These are phyloP conservation scores for Clathrus columnatus DNA, from an alignment of 768 basidiomycete genomes.

Conservation along the genomic window DNA sequence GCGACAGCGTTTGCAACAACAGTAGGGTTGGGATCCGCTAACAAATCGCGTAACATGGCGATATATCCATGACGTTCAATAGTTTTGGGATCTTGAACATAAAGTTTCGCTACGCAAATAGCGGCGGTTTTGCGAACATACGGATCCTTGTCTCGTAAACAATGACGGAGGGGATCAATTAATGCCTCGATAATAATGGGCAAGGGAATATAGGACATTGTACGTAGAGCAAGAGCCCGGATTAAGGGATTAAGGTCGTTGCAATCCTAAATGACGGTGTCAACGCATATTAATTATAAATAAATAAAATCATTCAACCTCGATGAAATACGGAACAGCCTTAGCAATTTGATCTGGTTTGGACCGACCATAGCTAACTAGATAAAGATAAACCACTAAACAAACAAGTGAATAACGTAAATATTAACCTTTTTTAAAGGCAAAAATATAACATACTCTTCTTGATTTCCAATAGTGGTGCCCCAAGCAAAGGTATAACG, in stretches of 20 bases:
- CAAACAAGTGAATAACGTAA: not conserved
- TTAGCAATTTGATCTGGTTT: constrained; percentile 90
- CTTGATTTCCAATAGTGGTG: constrained; percentile 94
- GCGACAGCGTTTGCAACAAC: constrained; percentile 97
- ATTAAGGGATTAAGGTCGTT: constrained; percentile 94
- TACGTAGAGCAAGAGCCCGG: constrained; percentile 92
- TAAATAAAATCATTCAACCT: constrained; percentile 38
- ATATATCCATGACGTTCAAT: constrained; percentile 90
- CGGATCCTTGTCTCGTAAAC: constrained; percentile 88
- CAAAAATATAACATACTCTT: constrained; percentile 63
- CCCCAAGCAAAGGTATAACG: constrained; percentile 90
- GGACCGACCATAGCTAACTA: constrained; percentile 91
- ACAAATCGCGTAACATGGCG: constrained; percentile 79
- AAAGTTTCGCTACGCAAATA: constrained; percentile 94
- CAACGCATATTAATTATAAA: not conserved
- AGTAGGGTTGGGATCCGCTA: constrained; percentile 91
- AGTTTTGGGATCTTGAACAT: constrained; percentile 75
- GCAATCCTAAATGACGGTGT: constrained; percentile 60
- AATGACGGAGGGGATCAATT: constrained; percentile 84
- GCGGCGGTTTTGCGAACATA: constrained; percentile 99
- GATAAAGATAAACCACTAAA: constrained; percentile 93
- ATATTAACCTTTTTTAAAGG: not conserved
- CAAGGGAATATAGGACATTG: constrained; percentile 98
- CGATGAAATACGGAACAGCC: constrained; percentile 84
- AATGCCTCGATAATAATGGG: constrained; percentile 80